Evolutionary conservation across 306 rosid genomes (phyloP), one percentile per base, ranked within the genome.

Genomic region (Phaseolus lunatus): DNA sequence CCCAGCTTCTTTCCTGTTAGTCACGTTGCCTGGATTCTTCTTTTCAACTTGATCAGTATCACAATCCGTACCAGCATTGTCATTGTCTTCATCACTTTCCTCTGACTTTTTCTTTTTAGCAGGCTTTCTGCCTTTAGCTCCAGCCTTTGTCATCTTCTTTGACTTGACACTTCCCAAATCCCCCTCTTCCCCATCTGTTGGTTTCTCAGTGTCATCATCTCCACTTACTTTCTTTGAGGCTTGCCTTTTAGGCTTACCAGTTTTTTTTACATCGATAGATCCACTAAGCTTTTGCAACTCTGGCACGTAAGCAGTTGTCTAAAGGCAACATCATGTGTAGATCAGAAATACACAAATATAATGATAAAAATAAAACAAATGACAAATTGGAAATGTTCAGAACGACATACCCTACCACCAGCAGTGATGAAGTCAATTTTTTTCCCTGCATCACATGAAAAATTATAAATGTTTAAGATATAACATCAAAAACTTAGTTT

Each of bases 271-370:
- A 74, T 71, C 87, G 74, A 85, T 84, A 31, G 78, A 63, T 79
- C 96, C 93, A 66, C 75, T 82, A 33, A 89, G 89, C 90, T 89
- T 90, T 85, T 94, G 98, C 88, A 94, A 64, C 89, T 92, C 98
- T 3, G 98, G 98, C 79, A 94, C 92, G 54, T 76, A 86, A n/a
- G 98, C 97, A 66, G 97, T 84, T 57, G 98, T 94, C 98, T 92
- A 77, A 45, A 54, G 35, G 77, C 58, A 85, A 82, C 9, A 76
- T 68, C 49, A 66, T 58, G 69, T 70, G 44, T 74, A 70, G 56
- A 74, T 83, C 65, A 80, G 73, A 53, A 77, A 63, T 19, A 12
- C 50, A 66, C 13, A 50, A 80, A 57, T 27, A 35, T 19, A 20
- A 50, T 59, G 43, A 22, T 54, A 24, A 45, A 14, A 77, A 67